These are phyloP conservation scores for Metschnikowia baotianmanensis DNA, from an alignment of 805 yeast species.

Conservation along the genomic window DNA sequence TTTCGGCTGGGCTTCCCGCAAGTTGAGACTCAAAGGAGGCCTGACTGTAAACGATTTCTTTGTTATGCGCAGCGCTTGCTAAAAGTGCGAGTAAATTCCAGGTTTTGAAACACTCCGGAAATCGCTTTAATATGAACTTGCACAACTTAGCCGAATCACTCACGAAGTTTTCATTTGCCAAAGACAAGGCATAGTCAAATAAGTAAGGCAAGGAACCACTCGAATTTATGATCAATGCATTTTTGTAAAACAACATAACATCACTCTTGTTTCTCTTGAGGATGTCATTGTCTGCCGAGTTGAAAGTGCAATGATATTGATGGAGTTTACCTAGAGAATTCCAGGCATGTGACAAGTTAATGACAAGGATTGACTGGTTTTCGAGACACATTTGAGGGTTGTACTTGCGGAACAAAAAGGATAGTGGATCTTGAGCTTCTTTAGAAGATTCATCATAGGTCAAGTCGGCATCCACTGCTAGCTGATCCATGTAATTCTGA, in stretches of 20 bases:
- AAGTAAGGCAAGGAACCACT: conserved; percentile 30
- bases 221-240: conserved; percentile 35
- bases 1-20: too few species aligned
- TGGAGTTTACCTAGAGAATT: conserved; percentile 32
- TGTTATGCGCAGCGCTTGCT: conserved; percentile 60
- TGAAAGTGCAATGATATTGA: conserved; percentile 28
- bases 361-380: conserved; percentile 28
- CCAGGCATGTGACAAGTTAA: conserved; percentile 37
- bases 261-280: conserved; percentile 19
- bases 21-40: too few species aligned
- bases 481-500: conserved; percentile 23
- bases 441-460: conserved; percentile 26
- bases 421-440: conserved; percentile 19
- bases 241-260: conserved; percentile 30
- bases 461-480: conserved; percentile 26
- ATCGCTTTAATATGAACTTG: conserved; percentile 47
- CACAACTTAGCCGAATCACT: conserved; percentile 44
- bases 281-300: conserved; percentile 21
- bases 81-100: conserved; percentile 68
- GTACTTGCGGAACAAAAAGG: conserved; percentile 36
- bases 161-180: conserved; percentile 44
- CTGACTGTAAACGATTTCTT: conserved; percentile 19
- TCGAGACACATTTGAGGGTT: conserved; percentile 31
- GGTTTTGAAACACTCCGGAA: conserved; percentile 55
- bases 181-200: conserved; percentile 45